phyloP scores from a whole-genome alignment of 805 yeast species.

The Brettanomyces anomalus region DNA sequence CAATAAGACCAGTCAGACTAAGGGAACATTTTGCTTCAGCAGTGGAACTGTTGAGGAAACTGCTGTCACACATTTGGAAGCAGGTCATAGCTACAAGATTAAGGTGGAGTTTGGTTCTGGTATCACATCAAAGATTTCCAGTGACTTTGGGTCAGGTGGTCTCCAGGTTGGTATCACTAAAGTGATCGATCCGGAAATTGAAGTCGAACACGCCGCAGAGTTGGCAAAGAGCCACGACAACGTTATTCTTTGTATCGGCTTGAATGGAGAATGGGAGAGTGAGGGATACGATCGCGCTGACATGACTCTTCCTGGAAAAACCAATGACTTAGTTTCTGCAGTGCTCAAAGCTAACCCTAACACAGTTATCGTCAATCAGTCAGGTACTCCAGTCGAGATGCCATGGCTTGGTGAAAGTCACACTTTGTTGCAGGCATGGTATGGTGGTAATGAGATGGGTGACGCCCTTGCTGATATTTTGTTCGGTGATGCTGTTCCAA shows the following conservation, averaged over 20 bases:
- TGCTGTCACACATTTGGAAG: slow-evolving; percentile 14
- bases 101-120: slow-evolving; percentile 34
- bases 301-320: slow-evolving; percentile 42
- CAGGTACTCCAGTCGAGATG: slow-evolving; percentile 54
- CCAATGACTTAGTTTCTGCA: slow-evolving; percentile 35
- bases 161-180: slow-evolving; percentile 26
- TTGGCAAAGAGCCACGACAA: slow-evolving; percentile 44
- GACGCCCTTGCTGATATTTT: slow-evolving; percentile 52
- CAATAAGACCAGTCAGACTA: slow-evolving; percentile 32
- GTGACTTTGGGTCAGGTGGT: slow-evolving; percentile 12
- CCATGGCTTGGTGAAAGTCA: slow-evolving; percentile 40
- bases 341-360: slow-evolving; percentile 40
- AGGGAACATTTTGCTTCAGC: slow-evolving; percentile 34
- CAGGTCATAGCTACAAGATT: slow-evolving; percentile 28
- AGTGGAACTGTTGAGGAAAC: slow-evolving; percentile 2
- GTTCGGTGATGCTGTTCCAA: slow-evolving; percentile 52
- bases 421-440: slow-evolving; percentile 44
- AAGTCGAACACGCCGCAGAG: slow-evolving; percentile 34
- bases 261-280: slow-evolving; percentile 47
- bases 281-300: slow-evolving; percentile 49
- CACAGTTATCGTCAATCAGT: slow-evolving; percentile 45
- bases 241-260: slow-evolving; percentile 43
- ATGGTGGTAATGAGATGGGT: slow-evolving; percentile 50
- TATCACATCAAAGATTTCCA: slow-evolving; percentile 24
- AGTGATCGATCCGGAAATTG: slow-evolving; percentile 19